These are phyloP conservation scores for Arthrobotrys musiformis DNA, from an alignment of 2,329 filamentous ascomycete species.

Conservation along the genomic window DNA sequence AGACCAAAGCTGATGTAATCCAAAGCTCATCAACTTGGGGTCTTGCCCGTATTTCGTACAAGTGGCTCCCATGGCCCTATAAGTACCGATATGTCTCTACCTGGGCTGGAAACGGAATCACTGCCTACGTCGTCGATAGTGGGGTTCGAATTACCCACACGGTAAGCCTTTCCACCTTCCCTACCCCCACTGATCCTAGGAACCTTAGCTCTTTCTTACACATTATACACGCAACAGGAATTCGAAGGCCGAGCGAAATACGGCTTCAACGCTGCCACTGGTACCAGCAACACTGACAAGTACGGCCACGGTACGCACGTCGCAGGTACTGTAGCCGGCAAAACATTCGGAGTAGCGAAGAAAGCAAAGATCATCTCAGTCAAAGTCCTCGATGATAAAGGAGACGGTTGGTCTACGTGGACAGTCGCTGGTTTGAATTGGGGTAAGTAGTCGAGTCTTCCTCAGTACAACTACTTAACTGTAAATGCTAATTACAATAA, in stretches of 20 bases:
- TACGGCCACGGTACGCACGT: constrained; percentile 75
- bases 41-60: constrained; percentile 68
- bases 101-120: constrained; percentile 61
- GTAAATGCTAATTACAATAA: background rate
- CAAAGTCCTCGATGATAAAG: constrained; percentile 70
- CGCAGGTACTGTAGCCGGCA: constrained; percentile 71
- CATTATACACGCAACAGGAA: constrained; percentile 53
- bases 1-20: background rate
- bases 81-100: constrained; percentile 59
- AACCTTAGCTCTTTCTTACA: background rate
- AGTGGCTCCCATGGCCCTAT: constrained; percentile 59
- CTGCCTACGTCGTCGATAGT: constrained; percentile 63
- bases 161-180: background rate
- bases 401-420: constrained; percentile 66
- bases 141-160: constrained; percentile 59
- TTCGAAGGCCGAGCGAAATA: constrained; percentile 62
- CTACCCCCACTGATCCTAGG: background rate
- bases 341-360: constrained; percentile 73
- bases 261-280: constrained; percentile 61
- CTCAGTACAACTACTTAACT: no score
- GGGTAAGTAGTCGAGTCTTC: constrained; percentile 55
- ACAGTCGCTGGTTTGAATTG: constrained; percentile 72
- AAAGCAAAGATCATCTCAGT: constrained; percentile 69
- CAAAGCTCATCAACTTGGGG: constrained; percentile 63
- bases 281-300: constrained; percentile 62